These are phyloP conservation scores for Hsuehochloa calcarea DNA, from an alignment of 176 grass and related monocot species.

Conservation along the genomic window DNA sequence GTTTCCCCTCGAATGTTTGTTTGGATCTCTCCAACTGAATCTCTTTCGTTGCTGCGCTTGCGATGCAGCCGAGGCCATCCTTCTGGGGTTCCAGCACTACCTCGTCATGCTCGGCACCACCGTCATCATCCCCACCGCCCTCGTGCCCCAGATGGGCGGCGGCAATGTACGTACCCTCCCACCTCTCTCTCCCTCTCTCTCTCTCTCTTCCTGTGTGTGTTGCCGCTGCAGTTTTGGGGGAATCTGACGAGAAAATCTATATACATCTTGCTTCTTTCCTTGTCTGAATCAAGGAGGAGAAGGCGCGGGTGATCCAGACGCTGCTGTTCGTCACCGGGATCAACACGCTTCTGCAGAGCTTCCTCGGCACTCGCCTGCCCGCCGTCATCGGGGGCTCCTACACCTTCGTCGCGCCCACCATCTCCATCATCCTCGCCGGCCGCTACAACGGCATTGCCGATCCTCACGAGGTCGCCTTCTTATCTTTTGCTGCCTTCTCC, in stretches of 20 bases:
- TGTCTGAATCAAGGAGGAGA: conserved; percentile 66
- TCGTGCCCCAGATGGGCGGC: conserved; percentile 80
- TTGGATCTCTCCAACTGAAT: neutral
- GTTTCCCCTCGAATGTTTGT: neutral
- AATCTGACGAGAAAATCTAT: conserved; percentile 16
- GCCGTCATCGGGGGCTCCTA: conserved; percentile 87
- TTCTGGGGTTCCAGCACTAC: conserved; percentile 89
- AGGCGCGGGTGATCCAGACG: conserved; percentile 89
- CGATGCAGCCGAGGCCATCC: conserved; percentile 55
- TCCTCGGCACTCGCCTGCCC: conserved; percentile 78
- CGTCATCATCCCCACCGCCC: conserved; percentile 75
- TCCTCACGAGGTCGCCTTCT: conserved; percentile 56
- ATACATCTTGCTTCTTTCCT: neutral
- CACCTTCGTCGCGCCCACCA: conserved; percentile 74
- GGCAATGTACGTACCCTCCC: conserved; percentile 38
- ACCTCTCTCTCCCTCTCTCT: rapidly evolving
- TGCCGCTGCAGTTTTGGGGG: neutral
- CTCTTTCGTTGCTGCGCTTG: neutral
- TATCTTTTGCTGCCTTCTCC: neutral
- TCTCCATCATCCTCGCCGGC: conserved; percentile 78
- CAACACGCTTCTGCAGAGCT: conserved; percentile 85
- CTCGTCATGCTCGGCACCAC: conserved; percentile 95
- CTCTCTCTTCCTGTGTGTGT: neutral
- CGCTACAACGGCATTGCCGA: conserved; percentile 60
- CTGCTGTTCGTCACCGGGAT: conserved; percentile 83